A percentile compares a stretch with the other conserved stretches of the same genome.
Conservation (phyloP, 2,329 filamentous ascomycete genomes). For the Pseudogymnoascus sp. region DNA sequence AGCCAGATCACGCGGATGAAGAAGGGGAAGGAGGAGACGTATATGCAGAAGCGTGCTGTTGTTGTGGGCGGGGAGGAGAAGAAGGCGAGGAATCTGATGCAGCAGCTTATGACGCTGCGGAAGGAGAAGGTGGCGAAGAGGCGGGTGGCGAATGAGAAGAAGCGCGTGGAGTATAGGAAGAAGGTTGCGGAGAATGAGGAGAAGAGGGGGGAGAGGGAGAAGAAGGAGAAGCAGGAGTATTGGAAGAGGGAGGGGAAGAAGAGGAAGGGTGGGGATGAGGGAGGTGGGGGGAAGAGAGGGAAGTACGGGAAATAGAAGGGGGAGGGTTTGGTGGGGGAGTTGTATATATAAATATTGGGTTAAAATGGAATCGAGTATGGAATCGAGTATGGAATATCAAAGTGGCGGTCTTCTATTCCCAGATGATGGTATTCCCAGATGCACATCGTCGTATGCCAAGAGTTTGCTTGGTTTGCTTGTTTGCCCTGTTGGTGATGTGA, state of each 20-base stretch:
- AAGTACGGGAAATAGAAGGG: constrained; percentile 12
- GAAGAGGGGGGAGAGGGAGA: constrained; percentile 80
- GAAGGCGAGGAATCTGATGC: constrained; percentile 78
- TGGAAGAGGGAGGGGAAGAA: constrained; percentile 88
- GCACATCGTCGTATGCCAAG: neutral
- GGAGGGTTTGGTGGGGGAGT: neutral
- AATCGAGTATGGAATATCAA: neutral
- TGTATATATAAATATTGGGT: neutral
- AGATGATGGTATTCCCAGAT: neutral
- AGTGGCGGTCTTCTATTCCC: neutral
- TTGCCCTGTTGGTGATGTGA: neutral
- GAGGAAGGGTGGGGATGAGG: constrained; percentile 49
- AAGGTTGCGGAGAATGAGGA: constrained; percentile 76
- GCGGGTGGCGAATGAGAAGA: constrained; percentile 77
- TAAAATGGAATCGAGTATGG: constrained; percentile 2
- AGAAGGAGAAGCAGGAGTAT: constrained; percentile 84
- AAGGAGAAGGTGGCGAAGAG: constrained; percentile 88
- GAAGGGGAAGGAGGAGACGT: constrained; percentile 72
- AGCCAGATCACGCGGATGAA: constrained; percentile 79
- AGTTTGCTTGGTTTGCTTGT: neutral
- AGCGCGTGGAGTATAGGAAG: constrained; percentile 69
- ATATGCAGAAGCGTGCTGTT: constrained; percentile 94
- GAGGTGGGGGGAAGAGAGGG: constrained; percentile 35
- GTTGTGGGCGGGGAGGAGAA: constrained; percentile 79
- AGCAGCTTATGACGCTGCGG: constrained; percentile 82